Evolutionary conservation across 2,329 filamentous ascomycete species (phyloP), one percentile per base, ranked within the genome.

Genomic region (Nectriaceae sp.): DNA sequence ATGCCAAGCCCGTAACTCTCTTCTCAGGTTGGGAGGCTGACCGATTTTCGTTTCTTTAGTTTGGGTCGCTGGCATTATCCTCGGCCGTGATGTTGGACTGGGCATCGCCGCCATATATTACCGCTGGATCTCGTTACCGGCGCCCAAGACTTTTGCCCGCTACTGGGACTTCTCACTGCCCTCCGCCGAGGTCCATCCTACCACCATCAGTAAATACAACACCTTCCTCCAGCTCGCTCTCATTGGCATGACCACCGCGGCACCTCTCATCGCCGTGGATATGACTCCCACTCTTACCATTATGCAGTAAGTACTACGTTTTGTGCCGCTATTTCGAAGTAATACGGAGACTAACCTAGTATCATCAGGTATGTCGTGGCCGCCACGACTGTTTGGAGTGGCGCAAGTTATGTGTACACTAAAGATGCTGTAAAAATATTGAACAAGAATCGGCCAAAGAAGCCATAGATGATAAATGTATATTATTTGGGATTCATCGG

Each of bases 131-230:
- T 95, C 90, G 2, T 79, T 99, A 5, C 94, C 94, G 1, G 86
- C 89, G 0, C 94, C 94, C 2, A 97, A 97, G 73, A 97, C 94
- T 0, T 89, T 97, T 70, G 73, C 81, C 16, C 79, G 94, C 16
- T 99, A 97, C 71, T 99, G 94, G 94, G 94, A 99, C 71, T 97
- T 99, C 66, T 93, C 89, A 3, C 79, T 99, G 13, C 94, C 90
- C 2, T 89, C 85, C 33, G 90, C 90, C 3, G 89, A 94, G 70
- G 90, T 95, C 5, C 87, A 84, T 51, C 90, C 90, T 1, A 94
- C 90, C 0, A 87, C 80, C 2, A 89, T 95, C 53, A 91, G 87
- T 71, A 95, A 95, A 75, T 86, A 91, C 70, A 99, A 99, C 71
- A 99, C 94, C 0, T 91, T 95, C 37, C 73, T 97, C 59, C 94